Percentiles rank a stretch among this genome's conserved stretches.
These are phyloP conservation scores for Musa beccarii DNA, from an alignment of 176 grass and related monocot genomes.

Conservation along the genomic window DNA sequence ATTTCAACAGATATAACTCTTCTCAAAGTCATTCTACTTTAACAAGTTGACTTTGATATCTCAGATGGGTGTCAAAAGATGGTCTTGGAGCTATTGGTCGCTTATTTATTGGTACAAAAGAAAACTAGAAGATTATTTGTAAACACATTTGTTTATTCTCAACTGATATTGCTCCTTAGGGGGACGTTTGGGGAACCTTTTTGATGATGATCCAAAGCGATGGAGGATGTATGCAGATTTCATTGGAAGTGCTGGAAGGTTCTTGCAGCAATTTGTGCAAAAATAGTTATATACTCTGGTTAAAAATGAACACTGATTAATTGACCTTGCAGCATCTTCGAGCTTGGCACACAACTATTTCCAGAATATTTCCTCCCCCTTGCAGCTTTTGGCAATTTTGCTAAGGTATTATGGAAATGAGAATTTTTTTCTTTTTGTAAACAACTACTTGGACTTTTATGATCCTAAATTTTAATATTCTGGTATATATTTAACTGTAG, in stretches of 20 bases:
- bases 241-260: slow-evolving; percentile 94
- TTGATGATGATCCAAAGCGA: slow-evolving; percentile 90
- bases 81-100: slow-evolving; percentile 81
- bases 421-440: neutral
- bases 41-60: slow-evolving; percentile 1
- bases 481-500: neutral
- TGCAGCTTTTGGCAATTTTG: slow-evolving; percentile 85
- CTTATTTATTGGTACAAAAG: slow-evolving; percentile 72
- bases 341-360: slow-evolving; percentile 68
- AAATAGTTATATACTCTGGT: slow-evolving; percentile 7
- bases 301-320: slow-evolving; percentile 12
- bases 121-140: neutral
- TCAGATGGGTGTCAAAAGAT: slow-evolving; percentile 96
- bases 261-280: slow-evolving; percentile 15
- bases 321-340: slow-evolving; percentile 67
- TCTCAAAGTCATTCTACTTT: slow-evolving; percentile 8
- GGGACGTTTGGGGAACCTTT: slow-evolving; percentile 76
- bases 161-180: slow-evolving; percentile 38
- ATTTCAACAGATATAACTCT: slow-evolving; percentile 5
- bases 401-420: slow-evolving; percentile 51
- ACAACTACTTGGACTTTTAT: neutral
- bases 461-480: neutral
- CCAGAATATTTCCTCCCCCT: slow-evolving; percentile 88
- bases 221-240: slow-evolving; percentile 99
- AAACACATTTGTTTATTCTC: slow-evolving; percentile 5